Evolutionary conservation across 2,329 filamentous ascomycete genomes (phyloP).

Genomic region (Trichophyton verrucosum): DNA sequence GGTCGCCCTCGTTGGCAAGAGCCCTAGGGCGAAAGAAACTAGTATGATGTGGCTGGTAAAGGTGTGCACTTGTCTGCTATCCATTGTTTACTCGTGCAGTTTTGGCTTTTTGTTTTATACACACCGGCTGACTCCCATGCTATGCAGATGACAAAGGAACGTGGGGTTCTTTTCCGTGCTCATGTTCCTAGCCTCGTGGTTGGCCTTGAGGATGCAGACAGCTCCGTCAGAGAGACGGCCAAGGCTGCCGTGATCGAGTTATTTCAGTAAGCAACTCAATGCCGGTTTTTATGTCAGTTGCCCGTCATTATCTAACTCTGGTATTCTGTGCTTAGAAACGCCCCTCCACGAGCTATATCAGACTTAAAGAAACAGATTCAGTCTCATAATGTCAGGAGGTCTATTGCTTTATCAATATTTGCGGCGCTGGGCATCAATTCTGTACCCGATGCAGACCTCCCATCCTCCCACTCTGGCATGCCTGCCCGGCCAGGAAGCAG

Average conservation of each 20-base stretch:
- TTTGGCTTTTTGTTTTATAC: not conserved
- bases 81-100: not conserved
- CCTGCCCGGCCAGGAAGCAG: conserved; percentile 17
- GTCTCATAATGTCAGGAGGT: conserved; percentile 70
- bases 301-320: not conserved
- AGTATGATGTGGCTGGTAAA: conserved; percentile 75
- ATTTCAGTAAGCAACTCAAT: conserved; percentile 49
- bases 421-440: conserved; percentile 52
- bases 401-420: conserved; percentile 71
- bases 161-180: conserved; percentile 64
- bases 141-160: conserved; percentile 62
- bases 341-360: conserved; percentile 70
- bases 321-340: conserved; percentile 41
- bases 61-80: conserved; percentile 34
- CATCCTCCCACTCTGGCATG: conserved; percentile 16
- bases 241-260: conserved; percentile 76
- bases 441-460: conserved; percentile 18
- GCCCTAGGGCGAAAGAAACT: conserved; percentile 70
- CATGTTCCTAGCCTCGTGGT: conserved; percentile 78
- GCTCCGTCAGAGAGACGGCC: conserved; percentile 70
- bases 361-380: conserved; percentile 80
- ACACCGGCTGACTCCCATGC: not conserved
- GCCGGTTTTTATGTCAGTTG: not conserved
- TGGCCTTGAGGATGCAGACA: conserved; percentile 79
- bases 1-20: conserved; percentile 64